A percentile compares a stretch with the other conserved stretches of the same genome.
These are phyloP conservation scores for Acorus gramineus DNA, from an alignment of 106 monocot species.

Conservation along the genomic window DNA sequence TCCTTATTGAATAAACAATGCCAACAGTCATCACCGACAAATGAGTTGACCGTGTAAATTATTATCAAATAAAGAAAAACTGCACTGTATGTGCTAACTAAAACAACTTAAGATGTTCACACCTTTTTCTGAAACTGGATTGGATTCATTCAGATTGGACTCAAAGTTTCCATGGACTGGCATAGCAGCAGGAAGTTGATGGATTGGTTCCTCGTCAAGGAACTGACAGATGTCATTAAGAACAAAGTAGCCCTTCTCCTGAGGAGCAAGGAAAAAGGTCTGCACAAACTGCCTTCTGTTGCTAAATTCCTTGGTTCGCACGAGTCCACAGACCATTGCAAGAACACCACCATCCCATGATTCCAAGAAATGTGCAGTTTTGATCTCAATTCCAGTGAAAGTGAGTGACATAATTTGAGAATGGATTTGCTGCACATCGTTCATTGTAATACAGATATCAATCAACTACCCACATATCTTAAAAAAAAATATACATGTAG, in stretches of 20 bases:
- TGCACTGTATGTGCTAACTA: too few relatives aligned
- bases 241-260: constrained; percentile 69
- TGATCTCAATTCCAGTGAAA: constrained; percentile 49
- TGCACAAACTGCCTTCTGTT: constrained; percentile 41
- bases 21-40: too few relatives aligned
- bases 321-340: constrained; percentile 48
- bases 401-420: constrained; percentile 23
- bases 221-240: constrained; percentile 67
- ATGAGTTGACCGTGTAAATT: too few relatives aligned
- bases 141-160: constrained; percentile 12
- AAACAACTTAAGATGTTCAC: background rate
- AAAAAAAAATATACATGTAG: too few relatives aligned
- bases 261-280: constrained; percentile 69
- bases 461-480: too few relatives aligned
- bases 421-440: constrained; percentile 36
- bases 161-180: constrained; percentile 26
- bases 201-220: constrained; percentile 38
- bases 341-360: constrained; percentile 58
- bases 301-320: constrained; percentile 35
- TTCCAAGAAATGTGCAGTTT: constrained; percentile 51
- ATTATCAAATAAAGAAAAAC: too few relatives aligned
- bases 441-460: too few relatives aligned
- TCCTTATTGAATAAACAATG: too few relatives aligned
- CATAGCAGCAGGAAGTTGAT: constrained; percentile 20
- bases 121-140: constrained; percentile 36